phyloP scores from a whole-genome alignment of 495 filamentous ascomycete genomes.

The Chaetomium cochliodes region DNA sequence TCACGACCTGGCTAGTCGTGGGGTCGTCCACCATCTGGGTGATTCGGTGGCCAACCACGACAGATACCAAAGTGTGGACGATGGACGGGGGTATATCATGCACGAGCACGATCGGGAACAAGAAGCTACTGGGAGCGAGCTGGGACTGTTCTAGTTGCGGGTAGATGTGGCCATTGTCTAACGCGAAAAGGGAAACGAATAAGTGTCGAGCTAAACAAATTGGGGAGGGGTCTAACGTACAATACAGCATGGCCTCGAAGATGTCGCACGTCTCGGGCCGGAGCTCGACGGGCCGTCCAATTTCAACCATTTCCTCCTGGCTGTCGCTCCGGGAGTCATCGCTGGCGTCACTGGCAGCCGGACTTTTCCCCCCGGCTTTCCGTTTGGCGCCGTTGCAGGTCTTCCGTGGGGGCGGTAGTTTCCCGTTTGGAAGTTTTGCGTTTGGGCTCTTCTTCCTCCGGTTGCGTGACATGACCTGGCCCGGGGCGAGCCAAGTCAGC shows the following conservation, averaged over 20 bases:
- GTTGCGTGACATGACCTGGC: slow-evolving; percentile 31
- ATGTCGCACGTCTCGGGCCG: slow-evolving; percentile 21
- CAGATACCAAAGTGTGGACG: slow-evolving; percentile 22
- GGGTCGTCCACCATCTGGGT: slow-evolving; percentile 9
- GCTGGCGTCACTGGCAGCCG: neutral
- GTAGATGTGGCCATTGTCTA: slow-evolving; percentile 28
- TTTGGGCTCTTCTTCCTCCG: slow-evolving; percentile 14
- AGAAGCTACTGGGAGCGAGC: slow-evolving; percentile 16
- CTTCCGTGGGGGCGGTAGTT: neutral
- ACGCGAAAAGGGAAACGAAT: neutral
- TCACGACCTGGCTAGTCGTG: neutral
- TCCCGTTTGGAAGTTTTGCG: neutral
- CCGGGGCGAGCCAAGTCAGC: slow-evolving; percentile 35
- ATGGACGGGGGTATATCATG: slow-evolving; percentile 13
- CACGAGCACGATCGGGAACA: neutral
- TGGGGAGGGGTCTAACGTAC: slow-evolving; percentile 16
- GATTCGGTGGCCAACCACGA: slow-evolving; percentile 25
- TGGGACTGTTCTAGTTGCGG: slow-evolving; percentile 16
- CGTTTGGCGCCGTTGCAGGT: neutral
- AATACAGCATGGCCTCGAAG: slow-evolving; percentile 25
- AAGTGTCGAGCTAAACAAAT: neutral
- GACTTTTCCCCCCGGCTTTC: neutral
- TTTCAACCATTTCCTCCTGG: neutral
- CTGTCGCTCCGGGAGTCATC: neutral
- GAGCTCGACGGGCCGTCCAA: slow-evolving; percentile 1